Evolutionary conservation across 768 basidiomycete genomes (phyloP), one percentile per base, ranked within the genome.

Genomic region (Panaeolus cyanescens): DNA sequence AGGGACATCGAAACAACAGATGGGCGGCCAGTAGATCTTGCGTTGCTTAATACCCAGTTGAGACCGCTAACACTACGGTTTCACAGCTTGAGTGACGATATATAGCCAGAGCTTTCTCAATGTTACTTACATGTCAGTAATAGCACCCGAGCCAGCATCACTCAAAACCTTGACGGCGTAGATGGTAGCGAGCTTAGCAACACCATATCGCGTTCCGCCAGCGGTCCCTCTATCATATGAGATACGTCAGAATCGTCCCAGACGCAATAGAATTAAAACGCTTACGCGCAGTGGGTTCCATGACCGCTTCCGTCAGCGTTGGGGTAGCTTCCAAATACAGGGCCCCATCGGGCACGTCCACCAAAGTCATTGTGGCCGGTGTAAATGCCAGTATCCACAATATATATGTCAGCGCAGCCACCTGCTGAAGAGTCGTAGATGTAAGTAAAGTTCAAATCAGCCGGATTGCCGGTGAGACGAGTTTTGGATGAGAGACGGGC

Each of bases 111-210:
- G n/a, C n/a, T n/a, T n/a, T n/a, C n/a, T n/a, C n/a, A 2, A 31
- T 1, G 6, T 5, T 7, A 59, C 69, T 64, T 54, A 74, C 73
- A 72, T 67, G 36, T 71, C 71, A 17, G 71, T 59, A 19, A 64
- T 61, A 13, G 62, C 28, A 20, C 70, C 67, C 55, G 60, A 63
- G 7, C 77, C 78, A 25, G 54, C 45, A 57, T 78, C 76, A 53
- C 68, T 69, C 58, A 80, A 70, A 19, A 81, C 79, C 63, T 80
- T 81, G 58, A 81, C 78, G 2, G 79, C 77, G 59, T 79, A 72
- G 56, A 80, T 56, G 39, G 61, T 70, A 1, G 74, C 77, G 15
- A 54, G 59, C 65, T 69, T 64, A 9, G 67, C 67, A 20, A 68
- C 62, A 42, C 67, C 67, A 17, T 55, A 68, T 25, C 56, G 36